Evolutionary conservation across 331 rosid species (phyloP).

Genomic region (Telfairia occidentalis): DNA sequence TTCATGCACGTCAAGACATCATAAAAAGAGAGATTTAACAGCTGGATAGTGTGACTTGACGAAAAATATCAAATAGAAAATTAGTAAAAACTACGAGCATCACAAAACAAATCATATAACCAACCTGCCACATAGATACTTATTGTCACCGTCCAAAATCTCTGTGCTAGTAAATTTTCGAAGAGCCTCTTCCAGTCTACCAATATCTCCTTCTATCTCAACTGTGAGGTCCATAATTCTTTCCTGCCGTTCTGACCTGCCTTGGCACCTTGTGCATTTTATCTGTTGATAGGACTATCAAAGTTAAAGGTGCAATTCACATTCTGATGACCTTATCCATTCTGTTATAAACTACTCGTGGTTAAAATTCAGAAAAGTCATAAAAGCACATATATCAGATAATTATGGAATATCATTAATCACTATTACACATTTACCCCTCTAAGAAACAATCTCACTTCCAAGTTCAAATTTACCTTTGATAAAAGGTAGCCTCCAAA

Average conservation of each 20-base stretch:
- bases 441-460: not conserved
- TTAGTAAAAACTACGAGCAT: constrained; percentile 2
- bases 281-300: constrained; percentile 39
- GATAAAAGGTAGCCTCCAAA: constrained; percentile 95
- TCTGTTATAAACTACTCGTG: not conserved
- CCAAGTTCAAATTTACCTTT: constrained; percentile 38
- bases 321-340: not conserved
- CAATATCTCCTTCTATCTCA: constrained; percentile 88
- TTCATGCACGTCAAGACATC: not conserved
- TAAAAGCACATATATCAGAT: not conserved
- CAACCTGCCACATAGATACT: constrained; percentile 85
- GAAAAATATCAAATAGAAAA: not conserved
- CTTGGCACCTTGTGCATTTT: constrained; percentile 79
- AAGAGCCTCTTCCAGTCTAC: constrained; percentile 75
- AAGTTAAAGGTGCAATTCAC: constrained; percentile 5
- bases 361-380: not conserved
- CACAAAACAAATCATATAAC: constrained; percentile 18
- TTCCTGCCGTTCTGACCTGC: constrained; percentile 89
- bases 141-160: constrained; percentile 87
- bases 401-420: not conserved
- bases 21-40: not conserved
- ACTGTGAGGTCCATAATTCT: constrained; percentile 95
- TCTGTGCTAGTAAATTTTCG: constrained; percentile 66
- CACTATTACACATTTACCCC: not conserved
- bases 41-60: not conserved